phyloP scores from a whole-genome alignment of 768 basidiomycete species.

The Gelatoporia subvermispora region DNA sequence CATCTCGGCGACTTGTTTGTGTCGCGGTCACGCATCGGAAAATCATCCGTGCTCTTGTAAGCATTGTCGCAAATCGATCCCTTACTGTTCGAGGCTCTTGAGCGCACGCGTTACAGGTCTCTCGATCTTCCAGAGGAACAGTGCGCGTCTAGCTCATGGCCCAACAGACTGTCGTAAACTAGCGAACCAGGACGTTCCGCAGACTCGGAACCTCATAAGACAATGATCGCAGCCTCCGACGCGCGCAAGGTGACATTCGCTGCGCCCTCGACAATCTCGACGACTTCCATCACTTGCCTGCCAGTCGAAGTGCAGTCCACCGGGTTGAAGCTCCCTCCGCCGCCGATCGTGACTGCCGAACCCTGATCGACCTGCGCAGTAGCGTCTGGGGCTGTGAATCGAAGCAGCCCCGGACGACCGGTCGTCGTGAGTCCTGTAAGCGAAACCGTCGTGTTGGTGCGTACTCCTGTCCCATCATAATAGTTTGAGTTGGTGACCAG shows the following conservation, averaged over 20 bases:
- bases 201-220: slow-evolving; percentile 14
- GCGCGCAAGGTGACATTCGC: slow-evolving; percentile 27
- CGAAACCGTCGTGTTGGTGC: slow-evolving; percentile 23
- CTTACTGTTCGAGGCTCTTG: too few relatives aligned
- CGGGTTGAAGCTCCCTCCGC: slow-evolving; percentile 24
- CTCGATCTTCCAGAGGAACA: too few relatives aligned
- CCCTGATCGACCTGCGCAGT: slow-evolving; percentile 28
- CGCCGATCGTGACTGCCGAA: slow-evolving; percentile 30
- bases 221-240: slow-evolving; percentile 35
- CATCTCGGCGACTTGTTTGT: neutral
- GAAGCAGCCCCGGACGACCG: slow-evolving; percentile 21
- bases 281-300: slow-evolving; percentile 22
- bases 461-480: slow-evolving; percentile 30
- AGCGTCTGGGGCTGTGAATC: slow-evolving; percentile 32
- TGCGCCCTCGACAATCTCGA: slow-evolving; percentile 17
- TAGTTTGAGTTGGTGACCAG: slow-evolving; percentile 34
- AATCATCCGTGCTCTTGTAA: too few relatives aligned
- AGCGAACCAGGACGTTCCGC: too few relatives aligned
- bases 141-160: too few relatives aligned
- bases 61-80: too few relatives aligned
- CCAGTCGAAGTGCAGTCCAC: slow-evolving; percentile 22
- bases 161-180: too few relatives aligned
- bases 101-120: too few relatives aligned
- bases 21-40: too few relatives aligned
- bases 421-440: slow-evolving; percentile 23